Evolutionary conservation across 2,329 filamentous ascomycete species (phyloP).

Genomic region (Xylogone sp.): DNA sequence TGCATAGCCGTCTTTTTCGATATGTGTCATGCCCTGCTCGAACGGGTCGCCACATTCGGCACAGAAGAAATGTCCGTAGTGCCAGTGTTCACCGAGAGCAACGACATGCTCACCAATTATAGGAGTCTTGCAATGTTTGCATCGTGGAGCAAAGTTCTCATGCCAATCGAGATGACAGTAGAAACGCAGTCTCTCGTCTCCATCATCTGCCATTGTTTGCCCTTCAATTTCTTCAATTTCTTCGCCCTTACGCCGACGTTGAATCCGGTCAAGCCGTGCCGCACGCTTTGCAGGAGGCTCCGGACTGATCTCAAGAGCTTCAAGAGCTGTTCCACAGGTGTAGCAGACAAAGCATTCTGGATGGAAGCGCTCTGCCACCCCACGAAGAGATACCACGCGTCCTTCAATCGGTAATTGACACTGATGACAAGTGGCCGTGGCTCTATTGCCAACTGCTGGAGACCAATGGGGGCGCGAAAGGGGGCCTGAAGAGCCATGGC

Average conservation of each 20-base stretch:
- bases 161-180: constrained; percentile 99
- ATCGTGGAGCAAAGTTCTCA: constrained; percentile 86
- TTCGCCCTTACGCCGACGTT: constrained; percentile 56
- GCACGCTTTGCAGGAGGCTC: constrained; percentile 72
- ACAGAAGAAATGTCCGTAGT: constrained; percentile 97
- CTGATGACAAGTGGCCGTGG: constrained; percentile 75
- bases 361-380: constrained; percentile 74
- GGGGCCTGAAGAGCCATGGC: constrained; percentile 30
- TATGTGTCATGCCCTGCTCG: constrained; percentile 62
- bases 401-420: constrained; percentile 84
- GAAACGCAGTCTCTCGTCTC: constrained; percentile 74
- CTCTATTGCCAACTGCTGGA: constrained; percentile 47
- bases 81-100: constrained; percentile 92
- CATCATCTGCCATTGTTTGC: constrained; percentile 65
- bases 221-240: constrained; percentile 59
- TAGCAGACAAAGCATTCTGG: constrained; percentile 91
- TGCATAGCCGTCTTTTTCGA: constrained; percentile 96
- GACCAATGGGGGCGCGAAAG: constrained; percentile 49
- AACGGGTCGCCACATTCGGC: constrained; percentile 98
- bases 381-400: constrained; percentile 80
- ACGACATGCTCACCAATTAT: constrained; percentile 95
- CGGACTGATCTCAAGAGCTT: constrained; percentile 93
- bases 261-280: constrained; percentile 72
- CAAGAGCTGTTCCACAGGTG: constrained; percentile 80
- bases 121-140: constrained; percentile 93